Evolutionary conservation across 2,329 filamentous ascomycete species (phyloP).

Genomic region (Aulographum hederae): DNA sequence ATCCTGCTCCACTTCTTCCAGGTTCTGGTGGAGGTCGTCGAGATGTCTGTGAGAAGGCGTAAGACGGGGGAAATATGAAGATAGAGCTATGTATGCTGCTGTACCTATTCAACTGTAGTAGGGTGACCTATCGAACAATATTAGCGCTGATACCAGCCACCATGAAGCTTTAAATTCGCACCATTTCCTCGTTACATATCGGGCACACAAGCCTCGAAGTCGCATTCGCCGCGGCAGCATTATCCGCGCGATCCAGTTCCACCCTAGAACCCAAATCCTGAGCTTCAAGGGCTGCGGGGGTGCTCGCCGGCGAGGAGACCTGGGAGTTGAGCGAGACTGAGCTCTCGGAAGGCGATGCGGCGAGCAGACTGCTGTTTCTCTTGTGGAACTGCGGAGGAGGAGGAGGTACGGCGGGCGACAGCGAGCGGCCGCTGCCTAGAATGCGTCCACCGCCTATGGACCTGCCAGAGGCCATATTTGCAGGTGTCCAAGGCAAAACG

Average conservation of each 20-base stretch:
- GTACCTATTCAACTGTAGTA: conserved; percentile 64
- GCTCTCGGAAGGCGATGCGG: conserved; percentile 47
- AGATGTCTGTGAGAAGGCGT: conserved; percentile 51
- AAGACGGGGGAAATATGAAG: conserved; percentile 4
- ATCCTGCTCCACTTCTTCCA: conserved; percentile 75
- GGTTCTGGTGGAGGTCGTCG: conserved; percentile 77
- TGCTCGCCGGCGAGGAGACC: conserved; percentile 33
- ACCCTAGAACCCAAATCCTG: conserved; percentile 73
- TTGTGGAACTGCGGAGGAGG: conserved; percentile 15
- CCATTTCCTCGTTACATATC: conserved; percentile 99
- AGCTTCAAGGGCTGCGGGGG: conserved; percentile 38
- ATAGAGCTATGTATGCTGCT: not conserved
- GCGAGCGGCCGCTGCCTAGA: conserved; percentile 67
- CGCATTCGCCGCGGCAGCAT: conserved; percentile 36
- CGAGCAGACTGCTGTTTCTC: conserved; percentile 18
- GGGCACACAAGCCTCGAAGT: conserved; percentile 67
- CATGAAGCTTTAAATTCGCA: conserved; percentile 19
- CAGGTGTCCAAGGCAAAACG: too few relatives aligned
- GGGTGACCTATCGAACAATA: conserved; percentile 48
- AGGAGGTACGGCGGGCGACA: conserved; percentile 43
- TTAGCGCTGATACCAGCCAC: conserved; percentile 7
- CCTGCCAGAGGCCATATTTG: conserved; percentile 74
- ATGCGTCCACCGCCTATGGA: conserved; percentile 76
- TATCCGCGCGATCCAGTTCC: conserved; percentile 44
- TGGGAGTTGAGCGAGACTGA: conserved; percentile 63